phyloP scores from a whole-genome alignment of 192 early-diverging fungal genomes.

The Neocallimastix lanati region DNA sequence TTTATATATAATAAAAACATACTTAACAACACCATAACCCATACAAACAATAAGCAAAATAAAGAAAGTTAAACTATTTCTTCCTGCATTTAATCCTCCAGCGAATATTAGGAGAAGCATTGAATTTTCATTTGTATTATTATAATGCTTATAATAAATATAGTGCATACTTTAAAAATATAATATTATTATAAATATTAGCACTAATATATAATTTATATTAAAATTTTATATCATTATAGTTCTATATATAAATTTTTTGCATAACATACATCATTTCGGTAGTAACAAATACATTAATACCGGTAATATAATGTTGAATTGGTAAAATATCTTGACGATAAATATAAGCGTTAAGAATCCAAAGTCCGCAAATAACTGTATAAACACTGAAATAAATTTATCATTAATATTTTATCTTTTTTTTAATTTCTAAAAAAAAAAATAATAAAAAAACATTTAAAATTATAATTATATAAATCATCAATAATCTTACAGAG shows the following conservation, averaged over 20 bases:
- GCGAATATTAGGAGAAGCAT: conserved; percentile 50
- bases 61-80: conserved; percentile 88
- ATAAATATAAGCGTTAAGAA: conserved; percentile 49
- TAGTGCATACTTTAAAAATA: neutral
- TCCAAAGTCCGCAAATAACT: conserved; percentile 57
- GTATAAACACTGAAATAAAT: conserved; percentile 31
- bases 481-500: too few relatives aligned
- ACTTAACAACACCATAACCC: conserved; percentile 92
- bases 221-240: conserved; percentile 17
- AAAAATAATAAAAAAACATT: too few relatives aligned
- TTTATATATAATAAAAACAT: neutral
- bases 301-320: conserved; percentile 74
- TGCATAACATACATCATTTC: conserved; percentile 56
- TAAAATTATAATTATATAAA: too few relatives aligned
- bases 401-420: too few relatives aligned
- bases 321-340: conserved; percentile 81
- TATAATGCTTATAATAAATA: neutral
- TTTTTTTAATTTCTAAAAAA: too few relatives aligned
- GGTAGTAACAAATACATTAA: conserved; percentile 66
- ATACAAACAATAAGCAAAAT: conserved; percentile 88
- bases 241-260: conserved; percentile 6
- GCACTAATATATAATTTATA: conserved; percentile 5
- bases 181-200: neutral
- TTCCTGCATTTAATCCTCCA: conserved; percentile 64
- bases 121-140: conserved; percentile 3